Evolutionary conservation across 1,284 basidiomycete species (phyloP), one percentile per base, ranked within the genome.

Genomic region (Marasmius sp.): DNA sequence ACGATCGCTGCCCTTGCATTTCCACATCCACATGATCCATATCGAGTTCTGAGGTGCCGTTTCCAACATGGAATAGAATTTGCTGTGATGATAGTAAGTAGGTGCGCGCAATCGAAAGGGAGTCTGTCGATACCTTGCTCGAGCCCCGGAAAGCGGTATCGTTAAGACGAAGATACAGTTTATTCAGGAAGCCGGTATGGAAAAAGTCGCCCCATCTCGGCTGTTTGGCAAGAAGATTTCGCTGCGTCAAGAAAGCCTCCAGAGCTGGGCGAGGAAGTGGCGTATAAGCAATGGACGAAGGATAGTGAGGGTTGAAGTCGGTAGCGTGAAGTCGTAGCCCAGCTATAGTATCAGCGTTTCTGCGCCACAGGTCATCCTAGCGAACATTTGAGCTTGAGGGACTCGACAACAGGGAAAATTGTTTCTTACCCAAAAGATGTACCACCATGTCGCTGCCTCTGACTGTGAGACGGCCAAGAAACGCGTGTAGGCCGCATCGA

Each of bases 261-360:
- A 94, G 72, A 0, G 79, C 83, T 0, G 85, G 69, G 6, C 92
- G 81, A n/a, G 89, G 81, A 45, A 93, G 76, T 2, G 91, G 91
- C 0, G 78, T 82, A 69, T 93, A 94, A 6, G 91, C 91, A 65
- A 94, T 88, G 2, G 88, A 91, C 0, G 84, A 82, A 8, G 85
- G 81, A 67, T 87, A 93, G 67, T 88, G 82, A 0, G 92, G 92
- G 68, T 89, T 85, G 70, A 94, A 94, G 69, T 89, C 86, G 0
- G 77, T 48, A 3, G 80, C 81, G 67, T 87, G 77, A 3, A 75
- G 76, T 53, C 70, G 61, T 18, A 92, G 71, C 16, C 75, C 77
- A 6, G 72, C 66, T 56, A 89, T 83, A 0, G 85, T 82, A 56
- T 80, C 81, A 67, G 83, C 74, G 71, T 91, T 92, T 65, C 86